Base-by-base conservation (phyloP, 2,329 filamentous ascomycete genomes). In the Epichloe coenophiala region DNA sequence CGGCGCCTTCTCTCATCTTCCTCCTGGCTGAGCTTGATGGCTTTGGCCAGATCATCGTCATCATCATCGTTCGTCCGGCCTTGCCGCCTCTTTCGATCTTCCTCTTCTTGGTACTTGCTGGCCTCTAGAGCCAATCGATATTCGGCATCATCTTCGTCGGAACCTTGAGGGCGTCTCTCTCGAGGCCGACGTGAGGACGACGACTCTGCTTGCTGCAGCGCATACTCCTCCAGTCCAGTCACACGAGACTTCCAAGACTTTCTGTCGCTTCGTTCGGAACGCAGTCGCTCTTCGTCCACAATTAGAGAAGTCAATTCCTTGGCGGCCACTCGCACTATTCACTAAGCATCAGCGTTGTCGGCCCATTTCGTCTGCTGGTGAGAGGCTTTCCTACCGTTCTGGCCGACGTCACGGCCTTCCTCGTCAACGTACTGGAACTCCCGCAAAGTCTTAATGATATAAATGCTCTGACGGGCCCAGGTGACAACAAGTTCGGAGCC, bases 361-460 rank as follows among this genome's bases (percentile, higher is more conserved):
- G 21, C 39, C 47, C 5, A 11, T 35, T 45, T 31, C 8, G 21
- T 47, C 40, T 31, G 15, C 21, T 9, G 12, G 8, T 19, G 40
- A 11, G 42, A 17, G 23, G 31, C 36, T 15, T 27, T 69, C 81
- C 59, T 73, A 96, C 93, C 91, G 70, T 96, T 97, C 63, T 95
- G 88, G 50, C 93, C 93, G 47, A 98, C 93, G 65, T 98, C 93
- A 56, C 86, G 81, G 45, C 90, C 88, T 56, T 98, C 93, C 63
- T 98, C 93, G 58, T 98, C 93, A 48, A 95, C 80, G 66, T 97
- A 95, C 64, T 93, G 86, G 61, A 98, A 98, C 68, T 98, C 93
- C 64, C 93, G 85, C 66, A 98, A 70, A 33, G 93, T 98, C 75
- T 96, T 97, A 74, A 98, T 95, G 68, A 98, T 93, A 70, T 95